Percentiles rank a stretch among this genome's conserved stretches.
phyloP scores from a whole-genome alignment of 2,329 filamentous ascomycete genomes.

The Colletotrichum musicola region DNA sequence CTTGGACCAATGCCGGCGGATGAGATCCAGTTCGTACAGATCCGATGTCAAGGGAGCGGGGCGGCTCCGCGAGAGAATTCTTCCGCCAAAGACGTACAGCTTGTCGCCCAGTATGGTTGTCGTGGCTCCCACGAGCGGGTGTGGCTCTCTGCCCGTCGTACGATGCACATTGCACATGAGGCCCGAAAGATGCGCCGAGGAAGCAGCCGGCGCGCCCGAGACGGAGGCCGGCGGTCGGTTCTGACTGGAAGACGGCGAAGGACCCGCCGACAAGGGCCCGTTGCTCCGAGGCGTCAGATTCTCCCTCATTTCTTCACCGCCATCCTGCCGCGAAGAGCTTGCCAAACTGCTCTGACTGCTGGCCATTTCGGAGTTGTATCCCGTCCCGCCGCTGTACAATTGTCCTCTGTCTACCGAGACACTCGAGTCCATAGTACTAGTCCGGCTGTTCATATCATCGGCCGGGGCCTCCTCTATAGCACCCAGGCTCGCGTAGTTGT shows the following conservation, averaged over 20 bases:
- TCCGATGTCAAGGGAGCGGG: constrained; percentile 87
- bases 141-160: constrained; percentile 92
- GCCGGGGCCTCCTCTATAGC: constrained; percentile 47
- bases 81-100: constrained; percentile 94
- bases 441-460: constrained; percentile 56
- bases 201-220: constrained; percentile 60
- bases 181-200: constrained; percentile 72
- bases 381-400: constrained; percentile 51
- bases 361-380: constrained; percentile 54
- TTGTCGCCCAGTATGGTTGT: constrained; percentile 96
- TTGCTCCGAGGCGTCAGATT: constrained; percentile 65
- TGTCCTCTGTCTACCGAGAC: constrained; percentile 49
- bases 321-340: constrained; percentile 52
- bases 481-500: constrained; percentile 46
- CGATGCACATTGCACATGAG: constrained; percentile 80
- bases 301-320: constrained; percentile 58
- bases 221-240: constrained; percentile 49
- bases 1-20: constrained; percentile 93
- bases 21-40: constrained; percentile 92
- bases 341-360: constrained; percentile 40
- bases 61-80: constrained; percentile 85
- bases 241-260: constrained; percentile 66
- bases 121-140: constrained; percentile 91
- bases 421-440: constrained; percentile 63
- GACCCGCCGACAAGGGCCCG: constrained; percentile 67